Percentiles rank a stretch among this genome's conserved stretches.
These are phyloP conservation scores for Nelumbo lutea DNA, from an alignment of 164 flowering plant species.

Conservation along the genomic window DNA sequence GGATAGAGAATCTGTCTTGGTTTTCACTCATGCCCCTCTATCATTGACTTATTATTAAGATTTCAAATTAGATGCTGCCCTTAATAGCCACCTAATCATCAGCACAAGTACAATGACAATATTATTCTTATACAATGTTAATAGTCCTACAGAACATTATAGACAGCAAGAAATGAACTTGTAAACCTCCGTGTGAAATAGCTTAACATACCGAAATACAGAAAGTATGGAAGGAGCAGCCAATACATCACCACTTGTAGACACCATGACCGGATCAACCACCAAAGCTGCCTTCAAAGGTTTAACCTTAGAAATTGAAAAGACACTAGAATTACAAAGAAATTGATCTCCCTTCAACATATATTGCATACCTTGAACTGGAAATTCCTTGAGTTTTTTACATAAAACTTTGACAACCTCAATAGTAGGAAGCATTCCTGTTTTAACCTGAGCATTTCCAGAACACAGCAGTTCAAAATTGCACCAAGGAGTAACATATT, in stretches of 20 bases:
- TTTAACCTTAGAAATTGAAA: slow-evolving; percentile 19
- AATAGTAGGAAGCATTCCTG: slow-evolving; percentile 92
- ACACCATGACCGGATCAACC: slow-evolving; percentile 98
- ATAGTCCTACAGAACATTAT: neutral
- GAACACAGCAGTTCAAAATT: slow-evolving; percentile 1
- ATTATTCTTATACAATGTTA: too few relatives aligned
- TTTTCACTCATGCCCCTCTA: too few relatives aligned
- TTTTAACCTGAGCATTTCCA: slow-evolving; percentile 66
- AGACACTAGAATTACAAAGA: slow-evolving; percentile 1
- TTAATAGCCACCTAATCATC: too few relatives aligned
- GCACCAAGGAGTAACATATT: slow-evolving; percentile 2
- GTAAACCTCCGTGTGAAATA: neutral
- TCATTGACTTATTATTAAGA: too few relatives aligned
- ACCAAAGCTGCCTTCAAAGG: slow-evolving; percentile 87
- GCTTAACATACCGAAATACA: slow-evolving; percentile 53
- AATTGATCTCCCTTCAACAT: neutral
- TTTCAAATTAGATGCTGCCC: too few relatives aligned
- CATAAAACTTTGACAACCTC: slow-evolving; percentile 58
- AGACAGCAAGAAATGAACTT: neutral
- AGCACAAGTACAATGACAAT: too few relatives aligned
- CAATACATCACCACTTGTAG: slow-evolving; percentile 93
- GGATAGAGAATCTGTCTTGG: too few relatives aligned
- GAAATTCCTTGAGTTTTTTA: slow-evolving; percentile 51
- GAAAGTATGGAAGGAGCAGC: slow-evolving; percentile 69
- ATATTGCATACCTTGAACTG: slow-evolving; percentile 53